These are phyloP conservation scores for Daedaleopsis sinensis DNA, from an alignment of 768 basidiomycete genomes.

Conservation along the genomic window DNA sequence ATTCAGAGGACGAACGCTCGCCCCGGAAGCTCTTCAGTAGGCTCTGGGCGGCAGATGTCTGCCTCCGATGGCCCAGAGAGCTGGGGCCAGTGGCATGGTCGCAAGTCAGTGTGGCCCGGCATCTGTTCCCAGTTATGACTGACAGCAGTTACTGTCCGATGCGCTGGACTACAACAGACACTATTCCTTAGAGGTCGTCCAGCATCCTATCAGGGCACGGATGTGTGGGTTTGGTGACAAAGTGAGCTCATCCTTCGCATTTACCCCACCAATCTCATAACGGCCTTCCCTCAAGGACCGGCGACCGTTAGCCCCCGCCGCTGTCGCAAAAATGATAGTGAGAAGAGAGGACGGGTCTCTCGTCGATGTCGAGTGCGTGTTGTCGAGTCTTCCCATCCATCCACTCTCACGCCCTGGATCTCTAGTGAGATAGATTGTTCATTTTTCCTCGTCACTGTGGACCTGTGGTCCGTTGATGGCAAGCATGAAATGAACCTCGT, in stretches of 20 bases:
- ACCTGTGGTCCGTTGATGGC: conserved; percentile 87
- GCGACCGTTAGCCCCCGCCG: conserved; percentile 88
- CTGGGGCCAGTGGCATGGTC: conserved; percentile 74
- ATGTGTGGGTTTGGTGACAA: conserved; percentile 99
- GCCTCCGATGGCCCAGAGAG: conserved; percentile 50
- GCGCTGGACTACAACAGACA: conserved; percentile 47
- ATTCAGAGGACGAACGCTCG: conserved; percentile 65
- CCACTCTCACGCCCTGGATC: conserved; percentile 7
- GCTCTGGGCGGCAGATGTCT: conserved; percentile 25
- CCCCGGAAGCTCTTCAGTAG: conserved; percentile 34
- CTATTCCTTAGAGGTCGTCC: conserved; percentile 84
- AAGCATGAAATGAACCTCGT: conserved; percentile 88
- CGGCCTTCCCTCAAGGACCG: conserved; percentile 65
- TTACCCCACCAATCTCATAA: conserved; percentile 16
- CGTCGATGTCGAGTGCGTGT: conserved; percentile 76
- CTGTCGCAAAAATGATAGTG: conserved; percentile 83
- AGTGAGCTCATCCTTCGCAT: conserved; percentile 45
- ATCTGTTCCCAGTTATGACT: neutral
- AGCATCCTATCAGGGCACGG: conserved; percentile 87
- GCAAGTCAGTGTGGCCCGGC: conserved; percentile 49
- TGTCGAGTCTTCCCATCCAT: neutral
- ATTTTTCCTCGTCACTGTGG: conserved; percentile 91
- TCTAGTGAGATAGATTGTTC: conserved; percentile 81
- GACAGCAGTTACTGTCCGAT: conserved; percentile 6
- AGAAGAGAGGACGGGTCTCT: conserved; percentile 64